phyloP scores from a whole-genome alignment of 208 protist genomes.

The Perkinsela sp. region DNA sequence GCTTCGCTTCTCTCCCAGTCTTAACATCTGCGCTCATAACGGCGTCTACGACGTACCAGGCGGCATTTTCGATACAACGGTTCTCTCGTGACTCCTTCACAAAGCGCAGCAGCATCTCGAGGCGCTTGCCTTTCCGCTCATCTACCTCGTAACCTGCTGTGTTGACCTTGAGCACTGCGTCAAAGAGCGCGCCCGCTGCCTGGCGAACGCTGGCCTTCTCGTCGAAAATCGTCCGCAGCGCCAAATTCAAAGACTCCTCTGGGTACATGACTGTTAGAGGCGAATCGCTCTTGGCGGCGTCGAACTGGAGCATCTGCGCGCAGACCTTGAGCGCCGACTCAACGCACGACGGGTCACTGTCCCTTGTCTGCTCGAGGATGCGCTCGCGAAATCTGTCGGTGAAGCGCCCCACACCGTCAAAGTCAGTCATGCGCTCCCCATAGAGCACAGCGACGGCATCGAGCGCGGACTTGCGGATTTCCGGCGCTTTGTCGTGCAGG shows the following conservation, averaged over 20 bases:
- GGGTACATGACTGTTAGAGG: constrained; percentile 17
- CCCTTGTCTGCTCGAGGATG: constrained; percentile 43
- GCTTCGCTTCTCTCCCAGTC: not conserved
- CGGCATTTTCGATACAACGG: not conserved
- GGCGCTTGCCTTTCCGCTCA: not conserved
- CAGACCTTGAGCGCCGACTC: constrained; percentile 49
- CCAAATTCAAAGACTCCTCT: constrained; percentile 40
- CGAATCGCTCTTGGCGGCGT: constrained; percentile 19
- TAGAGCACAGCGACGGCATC: constrained; percentile 32
- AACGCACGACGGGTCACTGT: constrained; percentile 35
- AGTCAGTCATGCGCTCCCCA: constrained; percentile 16
- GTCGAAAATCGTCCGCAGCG: constrained; percentile 35
- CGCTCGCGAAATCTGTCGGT: constrained; percentile 42
- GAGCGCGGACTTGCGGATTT: constrained; percentile 35
- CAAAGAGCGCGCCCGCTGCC: constrained; percentile 35
- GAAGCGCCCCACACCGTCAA: constrained; percentile 39
- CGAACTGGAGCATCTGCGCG: constrained; percentile 26
- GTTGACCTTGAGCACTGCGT: not conserved
- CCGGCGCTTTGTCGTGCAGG: constrained; percentile 45
- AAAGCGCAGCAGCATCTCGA: not conserved
- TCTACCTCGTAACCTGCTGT: not conserved
- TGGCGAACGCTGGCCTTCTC: constrained; percentile 45
- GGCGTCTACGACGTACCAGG: not conserved
- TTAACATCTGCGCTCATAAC: not conserved
- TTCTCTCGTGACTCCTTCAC: not conserved